Evolutionary conservation across 441 rosid genomes (phyloP).

Genomic region (Syzygium syzygioides): DNA sequence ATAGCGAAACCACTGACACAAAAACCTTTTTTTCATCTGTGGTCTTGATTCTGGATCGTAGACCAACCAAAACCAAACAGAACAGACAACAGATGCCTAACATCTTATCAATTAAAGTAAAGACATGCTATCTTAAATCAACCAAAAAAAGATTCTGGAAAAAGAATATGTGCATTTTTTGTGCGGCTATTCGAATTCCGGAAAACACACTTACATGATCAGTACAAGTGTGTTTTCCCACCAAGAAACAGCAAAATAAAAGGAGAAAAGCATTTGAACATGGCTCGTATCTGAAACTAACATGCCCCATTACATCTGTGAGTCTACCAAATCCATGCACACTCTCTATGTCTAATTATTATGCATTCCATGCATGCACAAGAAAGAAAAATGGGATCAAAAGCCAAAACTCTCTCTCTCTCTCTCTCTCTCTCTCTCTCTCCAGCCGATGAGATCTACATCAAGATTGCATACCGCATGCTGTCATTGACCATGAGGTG

Average conservation of each 20-base stretch:
- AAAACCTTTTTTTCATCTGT: not conserved
- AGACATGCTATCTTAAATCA: not conserved
- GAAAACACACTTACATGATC: not conserved
- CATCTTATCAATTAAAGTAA: not conserved
- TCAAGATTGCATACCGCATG: conserved; percentile 13
- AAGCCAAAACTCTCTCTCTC: not conserved
- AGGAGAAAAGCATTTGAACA: not conserved
- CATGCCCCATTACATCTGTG: not conserved
- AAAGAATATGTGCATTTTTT: not conserved
- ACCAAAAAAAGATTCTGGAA: not conserved
- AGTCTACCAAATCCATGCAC: not conserved
- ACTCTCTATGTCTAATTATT: not conserved
- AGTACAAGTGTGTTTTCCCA: not conserved
- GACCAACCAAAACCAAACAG: not conserved
- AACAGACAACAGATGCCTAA: not conserved
- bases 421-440: not conserved
- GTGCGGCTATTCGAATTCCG: not conserved
- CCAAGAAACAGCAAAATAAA: not conserved
- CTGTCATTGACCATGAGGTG: conserved; percentile 14
- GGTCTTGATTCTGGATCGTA: not conserved
- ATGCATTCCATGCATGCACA: not conserved
- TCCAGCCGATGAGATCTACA: not conserved
- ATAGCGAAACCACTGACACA: not conserved
- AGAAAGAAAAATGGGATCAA: not conserved
- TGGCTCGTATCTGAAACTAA: not conserved